phyloP scores from a whole-genome alignment of 2,329 filamentous ascomycete species.

The Paracoccidioides lutzii region DNA sequence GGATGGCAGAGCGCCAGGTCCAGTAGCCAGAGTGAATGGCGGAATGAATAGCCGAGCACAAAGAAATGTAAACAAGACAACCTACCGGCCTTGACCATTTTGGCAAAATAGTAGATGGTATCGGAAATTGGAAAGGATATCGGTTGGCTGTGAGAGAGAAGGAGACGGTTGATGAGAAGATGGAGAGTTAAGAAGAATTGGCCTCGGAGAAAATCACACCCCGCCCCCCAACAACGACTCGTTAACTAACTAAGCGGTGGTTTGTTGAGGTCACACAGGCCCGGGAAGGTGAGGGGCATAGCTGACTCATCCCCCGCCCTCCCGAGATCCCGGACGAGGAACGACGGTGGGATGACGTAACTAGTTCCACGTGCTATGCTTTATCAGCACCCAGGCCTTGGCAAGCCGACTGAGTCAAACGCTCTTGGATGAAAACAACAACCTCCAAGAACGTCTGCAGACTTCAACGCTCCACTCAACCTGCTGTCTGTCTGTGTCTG shows the following conservation, averaged over 20 bases:
- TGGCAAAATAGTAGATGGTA: slow-evolving; percentile 46
- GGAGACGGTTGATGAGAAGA: slow-evolving; percentile 12
- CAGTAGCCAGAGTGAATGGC: slow-evolving; percentile 1
- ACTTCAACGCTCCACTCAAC: neutral
- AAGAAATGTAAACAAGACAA: slow-evolving; percentile 19
- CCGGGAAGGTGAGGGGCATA: neutral
- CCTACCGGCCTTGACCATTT: slow-evolving; percentile 98
- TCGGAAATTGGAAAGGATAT: neutral
- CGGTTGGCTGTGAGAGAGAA: neutral
- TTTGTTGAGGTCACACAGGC: neutral
- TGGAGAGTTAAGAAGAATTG: slow-evolving; percentile 10
- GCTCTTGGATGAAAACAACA: neutral
- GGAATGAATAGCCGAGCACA: neutral
- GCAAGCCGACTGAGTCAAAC: too few relatives aligned
- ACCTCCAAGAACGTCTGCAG: neutral
- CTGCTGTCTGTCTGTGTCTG: neutral
- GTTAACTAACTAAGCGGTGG: neutral
- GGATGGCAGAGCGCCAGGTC: neutral
- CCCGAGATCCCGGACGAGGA: neutral
- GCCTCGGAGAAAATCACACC: neutral
- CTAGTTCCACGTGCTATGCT: neutral
- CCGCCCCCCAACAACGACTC: neutral
- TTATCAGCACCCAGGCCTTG: too few relatives aligned
- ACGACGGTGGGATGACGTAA: neutral
- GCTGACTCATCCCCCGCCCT: neutral